Evolutionary conservation across 495 filamentous ascomycete species (phyloP).

Genomic region (Rhypophila decipiens): DNA sequence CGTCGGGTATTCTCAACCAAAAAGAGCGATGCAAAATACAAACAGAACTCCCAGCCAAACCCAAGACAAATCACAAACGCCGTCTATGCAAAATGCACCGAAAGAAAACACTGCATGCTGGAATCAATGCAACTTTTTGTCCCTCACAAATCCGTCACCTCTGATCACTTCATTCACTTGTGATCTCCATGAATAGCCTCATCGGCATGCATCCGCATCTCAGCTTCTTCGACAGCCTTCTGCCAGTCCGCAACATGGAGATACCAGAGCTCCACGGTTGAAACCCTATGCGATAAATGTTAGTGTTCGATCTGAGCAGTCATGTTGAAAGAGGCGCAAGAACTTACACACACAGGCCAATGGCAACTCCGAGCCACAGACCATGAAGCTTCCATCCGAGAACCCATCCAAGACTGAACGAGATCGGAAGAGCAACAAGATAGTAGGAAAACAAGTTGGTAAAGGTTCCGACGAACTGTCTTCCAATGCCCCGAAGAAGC

Average conservation of each 20-base stretch:
- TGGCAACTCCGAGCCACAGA: conserved; percentile 64
- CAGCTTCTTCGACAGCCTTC: conserved; percentile 23
- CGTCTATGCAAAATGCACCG: too few species aligned
- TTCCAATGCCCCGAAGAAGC: conserved; percentile 65
- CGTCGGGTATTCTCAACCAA: too few species aligned
- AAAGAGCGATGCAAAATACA: too few species aligned
- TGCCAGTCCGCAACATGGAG: conserved; percentile 23
- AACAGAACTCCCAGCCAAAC: too few species aligned
- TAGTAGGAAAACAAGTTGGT: conserved; percentile 76
- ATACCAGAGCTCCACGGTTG: conserved; percentile 21
- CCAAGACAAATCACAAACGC: too few species aligned
- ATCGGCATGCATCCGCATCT: conserved; percentile 21
- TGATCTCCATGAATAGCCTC: conserved; percentile 12
- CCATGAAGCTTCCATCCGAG: conserved; percentile 63
- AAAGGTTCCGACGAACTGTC: conserved; percentile 72
- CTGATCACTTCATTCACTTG: conserved; percentile 6
- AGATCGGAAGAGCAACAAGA: conserved; percentile 69
- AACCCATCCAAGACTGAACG: conserved; percentile 61
- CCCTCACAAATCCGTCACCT: too few species aligned
- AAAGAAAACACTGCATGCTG: too few species aligned
- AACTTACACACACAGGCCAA: conserved; percentile 49
- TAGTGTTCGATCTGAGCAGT: not conserved
- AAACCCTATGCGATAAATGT: not conserved
- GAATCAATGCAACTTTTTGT: too few species aligned
- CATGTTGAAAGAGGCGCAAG: not conserved